Evolutionary conservation across 2,329 filamentous ascomycete species (phyloP).

Genomic region (Penicillium sp.): DNA sequence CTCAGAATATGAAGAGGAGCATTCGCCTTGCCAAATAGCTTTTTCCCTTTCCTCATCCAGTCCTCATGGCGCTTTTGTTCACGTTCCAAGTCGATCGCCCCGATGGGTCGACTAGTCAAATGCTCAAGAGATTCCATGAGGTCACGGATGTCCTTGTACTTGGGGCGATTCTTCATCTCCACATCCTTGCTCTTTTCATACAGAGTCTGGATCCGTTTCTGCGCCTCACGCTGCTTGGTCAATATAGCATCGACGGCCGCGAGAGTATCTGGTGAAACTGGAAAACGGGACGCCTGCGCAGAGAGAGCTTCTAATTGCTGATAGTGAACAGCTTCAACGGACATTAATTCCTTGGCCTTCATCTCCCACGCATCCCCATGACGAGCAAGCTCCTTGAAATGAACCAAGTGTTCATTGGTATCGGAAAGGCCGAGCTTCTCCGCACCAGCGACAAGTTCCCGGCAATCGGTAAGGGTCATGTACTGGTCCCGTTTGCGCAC

Average conservation of each 20-base stretch:
- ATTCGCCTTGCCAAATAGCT: constrained; percentile 96
- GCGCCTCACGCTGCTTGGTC: constrained; percentile 92
- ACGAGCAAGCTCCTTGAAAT: constrained; percentile 72
- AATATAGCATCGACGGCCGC: constrained; percentile 84
- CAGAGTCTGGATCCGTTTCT: constrained; percentile 80
- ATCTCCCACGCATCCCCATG: constrained; percentile 86
- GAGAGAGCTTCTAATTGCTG: constrained; percentile 91
- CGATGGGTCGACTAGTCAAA: constrained; percentile 86
- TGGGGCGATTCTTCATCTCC: constrained; percentile 76
- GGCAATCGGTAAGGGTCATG: constrained; percentile 74
- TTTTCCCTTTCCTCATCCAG: constrained; percentile 98
- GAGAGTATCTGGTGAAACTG: constrained; percentile 79
- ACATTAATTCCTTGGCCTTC: constrained; percentile 88
- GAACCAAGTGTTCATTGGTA: constrained; percentile 75
- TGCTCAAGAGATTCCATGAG: constrained; percentile 84
- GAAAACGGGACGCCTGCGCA: constrained; percentile 74
- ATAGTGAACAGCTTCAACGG: constrained; percentile 88
- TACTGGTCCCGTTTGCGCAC: constrained; percentile 64
- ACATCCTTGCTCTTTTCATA: constrained; percentile 73
- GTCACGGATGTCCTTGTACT: constrained; percentile 85
- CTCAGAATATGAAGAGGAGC: constrained; percentile 94
- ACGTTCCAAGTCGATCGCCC: constrained; percentile 88
- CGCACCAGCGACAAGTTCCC: constrained; percentile 74
- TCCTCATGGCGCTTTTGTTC: constrained; percentile 95
- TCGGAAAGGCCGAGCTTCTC: constrained; percentile 73